Percentiles rank a stretch among this genome's conserved stretches.
phyloP scores from a whole-genome alignment of 495 filamentous ascomycete genomes.

The Aspergillus asperescens region DNA sequence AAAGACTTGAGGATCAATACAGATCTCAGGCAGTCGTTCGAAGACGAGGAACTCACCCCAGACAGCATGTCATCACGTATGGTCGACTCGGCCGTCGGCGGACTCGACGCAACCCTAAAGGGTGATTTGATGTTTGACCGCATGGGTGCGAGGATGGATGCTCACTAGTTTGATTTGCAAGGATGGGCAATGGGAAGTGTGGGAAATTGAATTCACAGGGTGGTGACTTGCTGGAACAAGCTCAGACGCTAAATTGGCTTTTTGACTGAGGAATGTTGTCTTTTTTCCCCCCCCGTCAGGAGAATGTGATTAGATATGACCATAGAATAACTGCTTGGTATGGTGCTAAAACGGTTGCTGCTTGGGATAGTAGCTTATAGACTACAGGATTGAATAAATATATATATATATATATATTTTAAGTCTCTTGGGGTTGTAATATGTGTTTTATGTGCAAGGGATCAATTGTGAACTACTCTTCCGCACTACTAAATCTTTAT shows the following conservation, averaged over 20 bases:
- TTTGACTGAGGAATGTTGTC: neutral
- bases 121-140: slow-evolving; percentile 40
- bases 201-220: neutral
- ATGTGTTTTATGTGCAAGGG: no score
- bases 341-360: neutral
- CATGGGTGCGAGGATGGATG: slow-evolving; percentile 37
- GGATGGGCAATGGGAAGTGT: neutral
- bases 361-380: neutral
- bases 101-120: slow-evolving; percentile 37
- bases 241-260: slow-evolving; percentile 1
- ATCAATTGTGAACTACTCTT: no score
- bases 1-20: slow-evolving; percentile 45
- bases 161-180: slow-evolving; percentile 18
- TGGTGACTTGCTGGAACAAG: slow-evolving; percentile 11
- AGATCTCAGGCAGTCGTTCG: slow-evolving; percentile 33
- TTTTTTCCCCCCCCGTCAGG: neutral
- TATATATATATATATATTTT: no score
- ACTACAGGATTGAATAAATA: no score
- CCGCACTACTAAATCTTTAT: no score
- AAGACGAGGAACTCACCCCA: slow-evolving; percentile 54
- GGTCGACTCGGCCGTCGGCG: slow-evolving; percentile 48
- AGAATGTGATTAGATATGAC: slow-evolving; percentile 5
- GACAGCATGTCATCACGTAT: slow-evolving; percentile 66
- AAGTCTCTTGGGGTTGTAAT: no score
- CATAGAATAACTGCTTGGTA: neutral